These are phyloP conservation scores for Penicillium sp. DNA, from an alignment of 2,329 filamentous ascomycete species.

Conservation along the genomic window DNA sequence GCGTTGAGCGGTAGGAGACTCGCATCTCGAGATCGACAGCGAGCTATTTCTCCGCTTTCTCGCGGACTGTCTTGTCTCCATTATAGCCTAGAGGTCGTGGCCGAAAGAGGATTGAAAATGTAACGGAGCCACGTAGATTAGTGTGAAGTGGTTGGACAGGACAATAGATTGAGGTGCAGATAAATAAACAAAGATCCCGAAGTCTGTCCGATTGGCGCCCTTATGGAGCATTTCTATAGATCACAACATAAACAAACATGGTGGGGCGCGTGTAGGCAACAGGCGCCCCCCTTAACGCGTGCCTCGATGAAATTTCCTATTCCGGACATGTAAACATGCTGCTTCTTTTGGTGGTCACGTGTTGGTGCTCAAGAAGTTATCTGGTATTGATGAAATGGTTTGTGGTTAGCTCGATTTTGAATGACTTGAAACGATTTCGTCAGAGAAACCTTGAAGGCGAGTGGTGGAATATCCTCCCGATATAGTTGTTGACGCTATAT, in stretches of 20 bases:
- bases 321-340: conserved; percentile 25
- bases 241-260: conserved; percentile 29
- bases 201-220: conserved; percentile 9
- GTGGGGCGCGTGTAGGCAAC: conserved; percentile 21
- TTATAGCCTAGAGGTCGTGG: conserved; percentile 3
- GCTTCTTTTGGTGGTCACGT: conserved; percentile 20
- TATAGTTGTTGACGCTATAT: too few species aligned
- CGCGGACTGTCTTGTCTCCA: conserved; percentile 26
- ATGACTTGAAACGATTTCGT: not conserved
- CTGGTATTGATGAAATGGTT: too few species aligned
- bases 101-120: not conserved
- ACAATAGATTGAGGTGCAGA: not conserved
- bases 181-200: not conserved
- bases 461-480: too few species aligned
- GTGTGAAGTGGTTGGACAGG: not conserved
- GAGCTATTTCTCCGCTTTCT: conserved; percentile 30
- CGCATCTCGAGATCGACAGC: conserved; percentile 8
- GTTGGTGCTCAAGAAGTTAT: not conserved
- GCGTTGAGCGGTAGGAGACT: conserved; percentile 18
- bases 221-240: conserved; percentile 16
- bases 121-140: not conserved
- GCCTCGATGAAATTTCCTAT: conserved; percentile 10
- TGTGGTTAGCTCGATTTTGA: not conserved
- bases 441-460: too few species aligned
- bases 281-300: conserved; percentile 16